Base-by-base conservation (phyloP, 2,329 filamentous ascomycete genomes). In the Pseudogymnoascus sp. region DNA sequence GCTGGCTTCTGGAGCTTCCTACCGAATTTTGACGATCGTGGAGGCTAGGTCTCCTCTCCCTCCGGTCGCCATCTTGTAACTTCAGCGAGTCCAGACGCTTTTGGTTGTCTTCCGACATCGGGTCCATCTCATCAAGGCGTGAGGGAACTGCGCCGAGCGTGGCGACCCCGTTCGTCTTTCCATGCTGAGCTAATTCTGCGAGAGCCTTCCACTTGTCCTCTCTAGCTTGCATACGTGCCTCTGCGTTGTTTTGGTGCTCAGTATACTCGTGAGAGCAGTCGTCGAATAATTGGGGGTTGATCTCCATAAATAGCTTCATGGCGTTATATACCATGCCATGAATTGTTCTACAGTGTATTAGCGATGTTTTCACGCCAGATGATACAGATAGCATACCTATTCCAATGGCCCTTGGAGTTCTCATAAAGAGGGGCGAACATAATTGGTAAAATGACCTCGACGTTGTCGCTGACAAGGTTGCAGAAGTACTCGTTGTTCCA, bases 401-500 rank as follows among this genome's bases (percentile, higher is more conserved):
- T 99, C 94, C 94, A 99, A 72, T 99, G 94, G 9, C 93, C 93
- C 78, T 99, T 99, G 4, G 93, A 97, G 74, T 99, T 99, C 75
- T 99, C 94, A 70, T 97, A 99, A 30, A 99, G 81, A 2, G 94
- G 93, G 25, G 93, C 92, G 76, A 99, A 99, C 94, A 99, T 99
- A 72, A 99, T 99, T 3, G 94, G 94, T 47, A 99, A 80, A 69
- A 99, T 99, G 54, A 96, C 93, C 71, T 97, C 93, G 61, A 99
- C 94, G 70, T 99, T 99, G 76, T 99, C 94, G 78, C 92, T 97
- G 67, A 99, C 94, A 62, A 99, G 81, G 72, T 97, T 99, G 80
- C 94, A 99, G 77, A 99, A 99, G 74, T 99, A 99, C 74, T 99
- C 94, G 72, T 99, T 99, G 80, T 99, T 99, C 94, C 94, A 99